Percentiles rank a stretch among this genome's conserved stretches.
These are phyloP conservation scores for Suillus plorans DNA, from an alignment of 768 basidiomycete species.

Conservation along the genomic window DNA sequence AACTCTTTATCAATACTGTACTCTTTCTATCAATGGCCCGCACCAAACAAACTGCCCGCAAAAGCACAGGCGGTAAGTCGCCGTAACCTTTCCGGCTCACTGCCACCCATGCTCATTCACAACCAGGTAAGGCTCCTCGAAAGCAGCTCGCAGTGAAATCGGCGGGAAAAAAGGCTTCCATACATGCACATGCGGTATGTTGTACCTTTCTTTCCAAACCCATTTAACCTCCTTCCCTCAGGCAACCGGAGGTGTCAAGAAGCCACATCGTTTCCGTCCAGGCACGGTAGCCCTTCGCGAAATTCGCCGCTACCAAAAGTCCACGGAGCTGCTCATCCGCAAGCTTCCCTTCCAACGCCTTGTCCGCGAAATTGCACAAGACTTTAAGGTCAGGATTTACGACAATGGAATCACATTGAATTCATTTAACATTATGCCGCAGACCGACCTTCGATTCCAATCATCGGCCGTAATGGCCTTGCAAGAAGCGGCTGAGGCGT, in stretches of 20 bases:
- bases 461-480: slow-evolving; percentile 86
- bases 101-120: background rate
- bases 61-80: slow-evolving; percentile 66
- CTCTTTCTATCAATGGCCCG: slow-evolving; percentile 52
- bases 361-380: slow-evolving; percentile 87
- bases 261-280: slow-evolving; percentile 83
- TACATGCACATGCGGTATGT: slow-evolving; percentile 32
- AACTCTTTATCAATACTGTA: background rate
- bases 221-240: slow-evolving; percentile 32
- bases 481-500: slow-evolving; percentile 84
- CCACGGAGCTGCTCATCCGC: slow-evolving; percentile 81
- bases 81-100: background rate
- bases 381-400: slow-evolving; percentile 68
- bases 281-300: slow-evolving; percentile 90
- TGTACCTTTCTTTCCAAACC: slow-evolving; percentile 6
- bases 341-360: slow-evolving; percentile 91
- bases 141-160: slow-evolving; percentile 73
- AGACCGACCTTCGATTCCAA: slow-evolving; percentile 87
- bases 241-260: slow-evolving; percentile 87
- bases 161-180: slow-evolving; percentile 41
- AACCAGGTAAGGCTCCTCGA: slow-evolving; percentile 59
- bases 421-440: background rate
- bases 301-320: slow-evolving; percentile 87
- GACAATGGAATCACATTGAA: background rate
- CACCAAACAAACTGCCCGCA: slow-evolving; percentile 76